A percentile compares a stretch with the other conserved stretches of the same genome.
phyloP scores from a whole-genome alignment of 2,329 filamentous ascomycete species.

The Colletotrichum sp. region DNA sequence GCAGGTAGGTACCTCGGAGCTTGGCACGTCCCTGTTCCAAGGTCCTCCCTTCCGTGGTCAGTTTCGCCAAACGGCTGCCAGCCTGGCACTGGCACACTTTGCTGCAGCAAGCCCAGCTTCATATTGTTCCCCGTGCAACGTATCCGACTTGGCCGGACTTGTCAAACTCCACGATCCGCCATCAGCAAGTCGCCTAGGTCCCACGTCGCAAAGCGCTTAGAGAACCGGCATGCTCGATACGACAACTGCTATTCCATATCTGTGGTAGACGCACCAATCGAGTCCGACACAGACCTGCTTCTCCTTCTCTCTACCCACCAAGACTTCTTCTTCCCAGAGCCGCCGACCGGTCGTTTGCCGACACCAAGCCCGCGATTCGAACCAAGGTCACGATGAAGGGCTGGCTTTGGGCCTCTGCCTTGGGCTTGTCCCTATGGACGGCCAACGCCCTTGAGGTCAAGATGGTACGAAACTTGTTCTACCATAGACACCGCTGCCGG shows the following conservation, averaged over 20 bases:
- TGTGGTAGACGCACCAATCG: not conserved
- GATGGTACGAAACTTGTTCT: constrained; percentile 48
- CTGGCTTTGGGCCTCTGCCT: constrained; percentile 53
- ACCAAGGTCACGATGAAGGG: constrained; percentile 54
- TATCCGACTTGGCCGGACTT: constrained; percentile 6
- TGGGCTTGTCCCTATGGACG: constrained; percentile 61
- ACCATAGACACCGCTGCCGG: not conserved
- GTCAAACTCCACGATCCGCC: not conserved
- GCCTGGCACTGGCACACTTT: constrained; percentile 15
- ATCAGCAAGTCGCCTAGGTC: not conserved
- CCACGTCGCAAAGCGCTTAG: not conserved
- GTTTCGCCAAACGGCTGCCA: constrained; percentile 19
- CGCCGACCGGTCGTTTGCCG: not conserved
- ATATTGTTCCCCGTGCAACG: constrained; percentile 8
- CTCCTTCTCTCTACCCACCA: not conserved
- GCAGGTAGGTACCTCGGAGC: not conserved
- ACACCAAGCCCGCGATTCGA: not conserved
- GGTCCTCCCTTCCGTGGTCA: constrained; percentile 1
- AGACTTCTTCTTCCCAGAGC: not conserved
- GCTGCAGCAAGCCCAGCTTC: not conserved
- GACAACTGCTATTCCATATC: not conserved
- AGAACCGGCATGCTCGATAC: constrained; percentile 5
- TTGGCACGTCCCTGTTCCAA: constrained; percentile 8
- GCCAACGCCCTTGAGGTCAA: constrained; percentile 62
- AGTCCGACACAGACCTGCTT: not conserved